Evolutionary conservation across 352 stramenopile species (phyloP).

Genomic region (Phytophthora sojae): DNA sequence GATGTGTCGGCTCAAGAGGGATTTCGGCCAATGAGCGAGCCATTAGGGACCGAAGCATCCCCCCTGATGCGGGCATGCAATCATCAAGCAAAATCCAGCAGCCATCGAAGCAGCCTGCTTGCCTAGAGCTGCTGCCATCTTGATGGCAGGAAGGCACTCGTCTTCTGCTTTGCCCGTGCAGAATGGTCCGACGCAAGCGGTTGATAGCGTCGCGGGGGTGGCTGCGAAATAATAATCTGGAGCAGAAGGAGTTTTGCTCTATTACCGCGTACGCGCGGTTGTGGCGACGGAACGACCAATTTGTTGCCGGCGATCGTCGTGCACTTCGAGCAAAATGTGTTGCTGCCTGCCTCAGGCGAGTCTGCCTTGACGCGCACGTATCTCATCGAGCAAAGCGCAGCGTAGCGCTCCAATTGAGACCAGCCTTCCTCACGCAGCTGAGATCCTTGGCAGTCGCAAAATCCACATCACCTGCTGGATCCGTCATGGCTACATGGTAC

Average conservation of each 20-base stretch:
- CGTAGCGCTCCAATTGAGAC: slow-evolving; percentile 1
- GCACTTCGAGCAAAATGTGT: slow-evolving; percentile 6
- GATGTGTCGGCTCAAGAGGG: slow-evolving; percentile 1
- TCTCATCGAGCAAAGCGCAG: slow-evolving; percentile 28
- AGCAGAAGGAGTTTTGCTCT: neutral
- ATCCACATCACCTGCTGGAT: slow-evolving; percentile 10
- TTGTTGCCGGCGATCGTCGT: slow-evolving; percentile 6
- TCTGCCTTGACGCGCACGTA: slow-evolving; percentile 7
- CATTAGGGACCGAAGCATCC: slow-evolving; percentile 1
- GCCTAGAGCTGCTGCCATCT: no score
- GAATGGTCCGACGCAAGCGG: no score
- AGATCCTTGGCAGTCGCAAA: neutral
- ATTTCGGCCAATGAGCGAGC: slow-evolving; percentile 27
- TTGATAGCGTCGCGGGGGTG: no score
- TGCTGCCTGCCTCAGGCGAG: neutral
- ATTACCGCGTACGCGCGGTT: slow-evolving; percentile 6
- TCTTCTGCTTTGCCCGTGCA: no score
- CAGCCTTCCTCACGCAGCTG: no score
- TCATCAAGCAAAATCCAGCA: slow-evolving; percentile 2
- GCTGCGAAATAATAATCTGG: no score
- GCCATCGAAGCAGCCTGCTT: no score
- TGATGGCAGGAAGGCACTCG: no score
- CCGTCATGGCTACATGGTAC: slow-evolving; percentile 2
- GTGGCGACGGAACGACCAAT: slow-evolving; percentile 3
- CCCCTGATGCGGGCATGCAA: neutral